A percentile compares a stretch with the other conserved stretches of the same genome.
Evolutionary conservation across 148 eudicot genomes (phyloP).

Genomic region (Silene latifolia): DNA sequence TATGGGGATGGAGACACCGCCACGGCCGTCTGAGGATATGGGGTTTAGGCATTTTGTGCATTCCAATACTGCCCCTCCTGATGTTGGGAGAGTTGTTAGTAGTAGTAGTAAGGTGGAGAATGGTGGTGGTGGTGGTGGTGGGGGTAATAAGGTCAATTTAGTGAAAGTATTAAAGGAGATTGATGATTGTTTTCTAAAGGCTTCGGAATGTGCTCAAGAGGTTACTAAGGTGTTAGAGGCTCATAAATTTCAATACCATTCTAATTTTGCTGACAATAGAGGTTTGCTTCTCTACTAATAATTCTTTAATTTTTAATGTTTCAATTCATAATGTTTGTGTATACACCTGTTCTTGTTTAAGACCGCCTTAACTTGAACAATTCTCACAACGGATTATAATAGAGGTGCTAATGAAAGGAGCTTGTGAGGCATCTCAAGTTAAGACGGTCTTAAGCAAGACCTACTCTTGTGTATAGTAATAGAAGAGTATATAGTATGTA

Average conservation of each 20-base stretch:
- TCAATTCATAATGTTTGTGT: conserved; percentile 16
- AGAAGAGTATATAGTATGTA: neutral
- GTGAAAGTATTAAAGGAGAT: conserved; percentile 68
- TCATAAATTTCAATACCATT: conserved; percentile 81
- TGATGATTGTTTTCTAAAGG: conserved; percentile 90
- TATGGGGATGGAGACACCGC: conserved; percentile 31
- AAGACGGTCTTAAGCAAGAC: too few species aligned
- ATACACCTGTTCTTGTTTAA: too few species aligned
- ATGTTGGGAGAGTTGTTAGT: conserved; percentile 28
- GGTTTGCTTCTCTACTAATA: conserved; percentile 37
- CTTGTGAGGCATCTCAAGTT: too few species aligned
- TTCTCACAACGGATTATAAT: too few species aligned
- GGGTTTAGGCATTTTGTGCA: conserved; percentile 56
- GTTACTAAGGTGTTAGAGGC: conserved; percentile 95
- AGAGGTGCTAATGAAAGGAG: too few species aligned
- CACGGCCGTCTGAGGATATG: conserved; percentile 21
- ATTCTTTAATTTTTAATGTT: neutral
- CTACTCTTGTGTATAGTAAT: neutral
- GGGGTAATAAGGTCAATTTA: conserved; percentile 54
- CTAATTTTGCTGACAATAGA: conserved; percentile 86
- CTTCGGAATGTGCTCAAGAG: conserved; percentile 80
- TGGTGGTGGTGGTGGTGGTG: neutral
- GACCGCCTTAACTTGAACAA: too few species aligned
- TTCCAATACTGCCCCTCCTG: conserved; percentile 81
- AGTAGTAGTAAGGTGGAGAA: conserved; percentile 5